Evolutionary conservation across 1,284 basidiomycete species (phyloP).

Genomic region (Microbotryum saponariae): DNA sequence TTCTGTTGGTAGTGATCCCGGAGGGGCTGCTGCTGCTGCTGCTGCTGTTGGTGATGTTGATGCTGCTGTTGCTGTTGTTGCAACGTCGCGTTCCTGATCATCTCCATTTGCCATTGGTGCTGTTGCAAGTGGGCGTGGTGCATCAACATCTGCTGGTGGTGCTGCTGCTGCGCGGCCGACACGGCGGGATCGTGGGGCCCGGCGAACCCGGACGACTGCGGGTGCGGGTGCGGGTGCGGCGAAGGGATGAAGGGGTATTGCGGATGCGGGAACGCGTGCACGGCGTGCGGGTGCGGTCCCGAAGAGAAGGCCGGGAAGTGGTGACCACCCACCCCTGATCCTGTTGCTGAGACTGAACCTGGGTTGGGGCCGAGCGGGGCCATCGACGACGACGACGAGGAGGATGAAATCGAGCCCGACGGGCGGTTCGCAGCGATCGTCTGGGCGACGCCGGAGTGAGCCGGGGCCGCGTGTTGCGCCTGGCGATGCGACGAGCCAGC

Average conservation of each 20-base stretch:
- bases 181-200: background rate
- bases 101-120: constrained; percentile 28
- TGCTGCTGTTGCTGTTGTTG: constrained; percentile 14
- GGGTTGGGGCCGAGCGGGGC: too few relatives aligned
- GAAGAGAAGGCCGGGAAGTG: constrained; percentile 2
- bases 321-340: constrained; percentile 4
- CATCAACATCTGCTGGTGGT: constrained; percentile 1
- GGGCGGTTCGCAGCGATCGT: too few relatives aligned
- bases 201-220: constrained; percentile 1
- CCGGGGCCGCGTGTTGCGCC: background rate
- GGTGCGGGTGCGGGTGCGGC: constrained; percentile 19
- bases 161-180: constrained; percentile 15
- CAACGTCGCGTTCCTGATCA: constrained; percentile 9
- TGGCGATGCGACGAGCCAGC: background rate
- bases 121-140: constrained; percentile 20
- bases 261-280: constrained; percentile 13
- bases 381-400: background rate
- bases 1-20: background rate
- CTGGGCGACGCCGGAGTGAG: too few relatives aligned
- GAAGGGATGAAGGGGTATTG: constrained; percentile 29
- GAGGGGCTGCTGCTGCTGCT: background rate
- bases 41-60: background rate
- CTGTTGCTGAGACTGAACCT: too few relatives aligned
- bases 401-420: background rate
- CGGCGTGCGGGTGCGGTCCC: constrained; percentile 2